These are phyloP conservation scores for Chiua sp. DNA, from an alignment of 1,284 basidiomycete genomes.

Conservation along the genomic window DNA sequence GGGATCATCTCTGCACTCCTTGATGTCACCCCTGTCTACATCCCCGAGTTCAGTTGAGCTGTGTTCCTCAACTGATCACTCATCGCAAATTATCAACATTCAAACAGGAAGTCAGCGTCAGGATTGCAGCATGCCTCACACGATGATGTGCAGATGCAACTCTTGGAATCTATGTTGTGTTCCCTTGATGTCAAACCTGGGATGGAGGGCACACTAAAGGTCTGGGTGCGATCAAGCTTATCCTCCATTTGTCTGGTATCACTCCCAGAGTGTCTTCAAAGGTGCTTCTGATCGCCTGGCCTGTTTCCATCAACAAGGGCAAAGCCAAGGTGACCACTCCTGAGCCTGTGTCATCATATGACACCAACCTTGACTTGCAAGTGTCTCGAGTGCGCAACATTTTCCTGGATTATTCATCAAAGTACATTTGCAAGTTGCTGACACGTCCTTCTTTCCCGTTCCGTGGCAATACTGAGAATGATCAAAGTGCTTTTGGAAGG, in stretches of 20 bases:
- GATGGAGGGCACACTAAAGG: slow-evolving; percentile 33
- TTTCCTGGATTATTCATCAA: slow-evolving; percentile 63
- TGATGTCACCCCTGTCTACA: slow-evolving; percentile 40
- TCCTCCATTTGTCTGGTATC: slow-evolving; percentile 63
- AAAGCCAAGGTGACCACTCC: slow-evolving; percentile 35
- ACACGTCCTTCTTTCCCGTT: slow-evolving; percentile 52
- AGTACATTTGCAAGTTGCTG: slow-evolving; percentile 64
- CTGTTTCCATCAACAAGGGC: slow-evolving; percentile 39
- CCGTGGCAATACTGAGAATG: slow-evolving; percentile 53
- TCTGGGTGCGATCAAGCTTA: slow-evolving; percentile 62
- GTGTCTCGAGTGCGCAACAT: slow-evolving; percentile 73
- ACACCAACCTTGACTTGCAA: slow-evolving; percentile 57
- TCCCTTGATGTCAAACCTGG: slow-evolving; percentile 37
- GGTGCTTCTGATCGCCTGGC: slow-evolving; percentile 26
- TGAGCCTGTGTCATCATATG: slow-evolving; percentile 20
- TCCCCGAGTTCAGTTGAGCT: slow-evolving; percentile 16
- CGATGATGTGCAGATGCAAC: slow-evolving; percentile 61
- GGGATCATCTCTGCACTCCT: slow-evolving; percentile 62
- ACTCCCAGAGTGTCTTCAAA: slow-evolving; percentile 31
- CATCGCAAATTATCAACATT: slow-evolving; percentile 69
- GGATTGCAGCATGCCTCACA: slow-evolving; percentile 50
- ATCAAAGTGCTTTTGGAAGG: slow-evolving; percentile 76
- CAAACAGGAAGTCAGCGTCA: slow-evolving; percentile 49
- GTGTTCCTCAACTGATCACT: slow-evolving; percentile 70
- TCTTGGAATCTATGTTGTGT: slow-evolving; percentile 56